Conservation (phyloP, 176 grass and related monocot species). For the Olyra latifolia region DNA sequence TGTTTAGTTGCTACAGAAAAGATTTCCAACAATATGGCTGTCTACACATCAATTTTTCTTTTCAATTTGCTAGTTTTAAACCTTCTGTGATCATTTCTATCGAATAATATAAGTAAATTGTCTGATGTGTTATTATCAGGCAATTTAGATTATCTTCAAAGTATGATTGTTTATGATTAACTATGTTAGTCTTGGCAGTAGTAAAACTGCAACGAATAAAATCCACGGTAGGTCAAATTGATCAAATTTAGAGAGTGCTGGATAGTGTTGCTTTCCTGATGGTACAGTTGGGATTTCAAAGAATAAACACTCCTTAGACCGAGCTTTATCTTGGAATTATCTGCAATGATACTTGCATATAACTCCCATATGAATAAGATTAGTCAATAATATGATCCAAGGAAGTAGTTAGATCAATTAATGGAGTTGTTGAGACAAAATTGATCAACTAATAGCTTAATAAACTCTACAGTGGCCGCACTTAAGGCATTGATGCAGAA, state of each 20-base stretch:
- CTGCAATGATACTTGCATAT: neutral
- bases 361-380: conserved; percentile 5
- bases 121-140: neutral
- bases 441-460: conserved; percentile 27
- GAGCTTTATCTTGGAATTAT: conserved; percentile 14
- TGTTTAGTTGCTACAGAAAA: neutral
- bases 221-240: neutral
- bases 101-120: neutral
- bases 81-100: neutral
- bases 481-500: conserved; percentile 55
- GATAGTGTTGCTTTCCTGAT: neutral
- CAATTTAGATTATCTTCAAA: neutral
- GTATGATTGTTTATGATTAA: neutral
- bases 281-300: conserved; percentile 21
- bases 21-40: neutral
- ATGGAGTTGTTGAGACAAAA: conserved; percentile 18
- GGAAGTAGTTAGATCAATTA: neutral
- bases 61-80: neutral
- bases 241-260: conserved; percentile 21
- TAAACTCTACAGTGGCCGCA: conserved; percentile 51
- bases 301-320: neutral
- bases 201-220: conserved; percentile 28
- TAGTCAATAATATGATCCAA: conserved; percentile 1
- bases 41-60: neutral
- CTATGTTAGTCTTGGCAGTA: conserved; percentile 2